phyloP scores from a whole-genome alignment of 495 filamentous ascomycete genomes.

The Gamarada debralockiae region DNA sequence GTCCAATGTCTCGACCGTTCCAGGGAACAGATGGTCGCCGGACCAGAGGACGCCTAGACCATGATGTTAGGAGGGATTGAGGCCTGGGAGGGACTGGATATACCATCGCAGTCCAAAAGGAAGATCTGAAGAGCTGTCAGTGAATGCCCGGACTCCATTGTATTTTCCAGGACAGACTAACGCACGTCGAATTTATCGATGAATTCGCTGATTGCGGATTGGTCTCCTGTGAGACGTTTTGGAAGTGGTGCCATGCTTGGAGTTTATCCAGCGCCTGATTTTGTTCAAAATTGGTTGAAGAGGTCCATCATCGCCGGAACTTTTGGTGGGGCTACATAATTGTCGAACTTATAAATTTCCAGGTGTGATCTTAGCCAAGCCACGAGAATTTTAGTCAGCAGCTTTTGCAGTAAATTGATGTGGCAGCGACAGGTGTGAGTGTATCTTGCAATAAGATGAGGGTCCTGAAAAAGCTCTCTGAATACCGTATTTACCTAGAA shows the following conservation, averaged over 20 bases:
- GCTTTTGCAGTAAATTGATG: too few species aligned
- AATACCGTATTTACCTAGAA: too few species aligned
- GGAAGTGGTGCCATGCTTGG: conserved; percentile 35
- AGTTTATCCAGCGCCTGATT: too few species aligned
- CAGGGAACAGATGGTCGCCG: conserved; percentile 81
- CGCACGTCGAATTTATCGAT: conserved; percentile 88
- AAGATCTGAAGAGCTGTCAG: conserved; percentile 60
- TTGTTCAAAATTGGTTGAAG: too few species aligned
- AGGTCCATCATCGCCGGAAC: too few species aligned
- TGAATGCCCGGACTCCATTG: not conserved
- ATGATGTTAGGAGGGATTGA: not conserved
- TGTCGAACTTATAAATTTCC: too few species aligned
- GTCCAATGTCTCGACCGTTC: conserved; percentile 77
- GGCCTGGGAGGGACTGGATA: conserved; percentile 12
- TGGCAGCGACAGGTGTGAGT: too few species aligned
- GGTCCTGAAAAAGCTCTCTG: too few species aligned
- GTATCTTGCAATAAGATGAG: too few species aligned
- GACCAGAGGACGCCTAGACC: conserved; percentile 89
- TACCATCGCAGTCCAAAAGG: conserved; percentile 96
- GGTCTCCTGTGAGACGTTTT: conserved; percentile 78
- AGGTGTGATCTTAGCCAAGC: too few species aligned
- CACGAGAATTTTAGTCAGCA: too few species aligned
- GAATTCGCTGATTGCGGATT: conserved; percentile 70
- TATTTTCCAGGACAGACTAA: conserved; percentile 20
- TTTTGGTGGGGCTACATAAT: too few species aligned